These are phyloP conservation scores for Pythium catenulatum DNA, from an alignment of 352 stramenopile species.

Conservation along the genomic window DNA sequence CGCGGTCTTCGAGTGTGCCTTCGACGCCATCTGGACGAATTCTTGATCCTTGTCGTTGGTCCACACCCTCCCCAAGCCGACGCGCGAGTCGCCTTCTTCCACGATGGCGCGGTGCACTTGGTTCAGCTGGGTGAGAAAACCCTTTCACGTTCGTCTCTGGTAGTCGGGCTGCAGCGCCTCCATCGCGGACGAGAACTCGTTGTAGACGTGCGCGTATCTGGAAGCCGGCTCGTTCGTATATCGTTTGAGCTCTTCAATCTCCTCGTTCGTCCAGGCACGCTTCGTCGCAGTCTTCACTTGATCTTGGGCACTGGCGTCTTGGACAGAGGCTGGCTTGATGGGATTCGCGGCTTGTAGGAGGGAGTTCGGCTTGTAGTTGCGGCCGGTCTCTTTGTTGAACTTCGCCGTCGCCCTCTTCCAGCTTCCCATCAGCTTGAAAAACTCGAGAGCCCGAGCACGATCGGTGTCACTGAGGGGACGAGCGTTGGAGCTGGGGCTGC, in stretches of 20 bases:
- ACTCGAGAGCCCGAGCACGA: background rate
- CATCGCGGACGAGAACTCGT: background rate
- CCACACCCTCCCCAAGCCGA: background rate
- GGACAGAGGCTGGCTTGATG: background rate
- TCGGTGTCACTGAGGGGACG: background rate
- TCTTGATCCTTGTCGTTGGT: background rate
- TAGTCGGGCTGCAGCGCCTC: background rate
- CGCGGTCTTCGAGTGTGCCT: background rate
- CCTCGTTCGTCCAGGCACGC: background rate
- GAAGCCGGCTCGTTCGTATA: background rate
- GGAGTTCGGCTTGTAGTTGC: background rate
- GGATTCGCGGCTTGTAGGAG: background rate
- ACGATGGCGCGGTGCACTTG: background rate
- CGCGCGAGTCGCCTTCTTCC: background rate
- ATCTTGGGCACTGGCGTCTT: no score
- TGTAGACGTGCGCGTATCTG: background rate
- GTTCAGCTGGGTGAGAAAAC: background rate
- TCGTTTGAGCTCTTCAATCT: background rate
- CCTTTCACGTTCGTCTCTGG: background rate
- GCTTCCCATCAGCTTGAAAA: background rate
- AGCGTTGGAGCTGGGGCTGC: background rate
- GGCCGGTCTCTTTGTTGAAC: slow-evolving; percentile 7
- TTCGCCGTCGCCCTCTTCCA: background rate
- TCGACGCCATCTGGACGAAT: background rate
- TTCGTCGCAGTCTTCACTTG: background rate